A percentile compares a stretch with the other conserved stretches of the same genome.
phyloP scores from a whole-genome alignment of 306 rosid species.

The Cucurbita argyrosperma region DNA sequence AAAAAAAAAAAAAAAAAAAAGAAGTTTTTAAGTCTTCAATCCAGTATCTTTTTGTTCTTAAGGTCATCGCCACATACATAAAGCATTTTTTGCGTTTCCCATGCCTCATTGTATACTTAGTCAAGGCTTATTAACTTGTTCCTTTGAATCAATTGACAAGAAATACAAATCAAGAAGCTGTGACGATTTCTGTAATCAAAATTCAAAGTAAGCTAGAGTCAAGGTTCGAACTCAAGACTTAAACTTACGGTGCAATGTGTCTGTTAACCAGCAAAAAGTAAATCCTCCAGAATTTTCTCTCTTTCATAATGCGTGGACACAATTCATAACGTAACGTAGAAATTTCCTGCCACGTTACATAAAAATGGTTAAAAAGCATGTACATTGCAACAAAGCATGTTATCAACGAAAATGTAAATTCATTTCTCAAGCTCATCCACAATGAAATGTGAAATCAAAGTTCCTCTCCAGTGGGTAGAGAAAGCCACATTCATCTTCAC shows the following conservation, averaged over 20 bases:
- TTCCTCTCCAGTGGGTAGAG: background rate
- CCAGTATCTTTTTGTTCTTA: background rate
- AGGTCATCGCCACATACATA: too few relatives aligned
- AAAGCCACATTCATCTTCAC: background rate
- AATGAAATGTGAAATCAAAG: background rate
- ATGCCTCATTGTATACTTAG: too few relatives aligned
- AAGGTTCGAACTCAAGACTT: background rate
- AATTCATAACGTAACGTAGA: conserved; percentile 51
- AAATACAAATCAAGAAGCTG: background rate
- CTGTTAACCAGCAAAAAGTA: conserved; percentile 44
- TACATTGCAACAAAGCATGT: background rate
- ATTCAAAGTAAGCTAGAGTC: background rate
- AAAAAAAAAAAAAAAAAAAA: too few relatives aligned
- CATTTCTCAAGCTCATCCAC: too few relatives aligned
- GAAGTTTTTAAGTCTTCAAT: background rate
- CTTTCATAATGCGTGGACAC: conserved; percentile 62
- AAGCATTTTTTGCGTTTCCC: too few relatives aligned
- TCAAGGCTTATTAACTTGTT: background rate
- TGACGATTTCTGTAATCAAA: background rate
- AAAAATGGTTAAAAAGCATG: background rate
- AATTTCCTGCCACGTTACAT: conserved; percentile 39
- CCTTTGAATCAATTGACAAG: background rate
- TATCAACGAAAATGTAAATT: too few relatives aligned
- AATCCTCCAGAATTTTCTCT: conserved; percentile 70
- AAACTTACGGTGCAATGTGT: conserved; percentile 47